A percentile compares a stretch with the other conserved stretches of the same genome.
These are phyloP conservation scores for Grifola frondosa DNA, from an alignment of 1,284 basidiomycete genomes.

Conservation along the genomic window DNA sequence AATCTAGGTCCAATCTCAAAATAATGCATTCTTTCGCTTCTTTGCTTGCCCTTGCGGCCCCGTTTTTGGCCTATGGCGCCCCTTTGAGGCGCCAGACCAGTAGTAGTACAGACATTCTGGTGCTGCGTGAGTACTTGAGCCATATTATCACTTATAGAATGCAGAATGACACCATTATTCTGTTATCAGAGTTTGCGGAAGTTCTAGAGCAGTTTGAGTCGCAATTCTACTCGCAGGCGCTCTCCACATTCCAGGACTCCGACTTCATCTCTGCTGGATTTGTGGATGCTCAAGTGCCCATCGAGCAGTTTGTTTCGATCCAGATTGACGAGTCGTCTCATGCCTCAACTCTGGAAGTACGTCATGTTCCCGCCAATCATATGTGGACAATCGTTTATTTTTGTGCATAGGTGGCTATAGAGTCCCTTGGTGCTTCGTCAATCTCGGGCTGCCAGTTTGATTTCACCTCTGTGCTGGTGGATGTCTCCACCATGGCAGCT, in stretches of 20 bases:
- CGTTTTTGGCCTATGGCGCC: constrained; percentile 50
- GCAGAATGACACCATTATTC: too few relatives aligned
- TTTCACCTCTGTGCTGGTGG: constrained; percentile 61
- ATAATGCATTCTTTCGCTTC: constrained; percentile 46
- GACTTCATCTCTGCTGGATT: constrained; percentile 76
- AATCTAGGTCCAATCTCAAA: constrained; percentile 30
- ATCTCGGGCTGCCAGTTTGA: constrained; percentile 67
- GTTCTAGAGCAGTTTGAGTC: constrained; percentile 74
- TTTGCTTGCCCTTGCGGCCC: constrained; percentile 45
- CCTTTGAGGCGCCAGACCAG: constrained; percentile 45
- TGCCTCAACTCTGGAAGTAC: constrained; percentile 49
- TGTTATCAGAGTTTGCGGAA: constrained; percentile 63
- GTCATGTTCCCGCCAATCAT: constrained; percentile 4
- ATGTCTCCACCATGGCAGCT: constrained; percentile 70
- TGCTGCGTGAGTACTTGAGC: constrained; percentile 64
- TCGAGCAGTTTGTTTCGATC: constrained; percentile 64
- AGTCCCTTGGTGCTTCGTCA: constrained; percentile 52
- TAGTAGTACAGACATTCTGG: constrained; percentile 48
- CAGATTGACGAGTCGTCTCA: constrained; percentile 66
- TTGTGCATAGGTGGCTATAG: constrained; percentile 43
- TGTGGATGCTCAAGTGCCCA: constrained; percentile 50
- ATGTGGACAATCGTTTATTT: constrained; percentile 7
- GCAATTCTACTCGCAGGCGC: constrained; percentile 66
- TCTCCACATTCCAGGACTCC: constrained; percentile 61
- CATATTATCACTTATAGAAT: too few relatives aligned